phyloP scores from a whole-genome alignment of 202 grass and related monocot species.

The Thinopyrum obtusiflorum region DNA sequence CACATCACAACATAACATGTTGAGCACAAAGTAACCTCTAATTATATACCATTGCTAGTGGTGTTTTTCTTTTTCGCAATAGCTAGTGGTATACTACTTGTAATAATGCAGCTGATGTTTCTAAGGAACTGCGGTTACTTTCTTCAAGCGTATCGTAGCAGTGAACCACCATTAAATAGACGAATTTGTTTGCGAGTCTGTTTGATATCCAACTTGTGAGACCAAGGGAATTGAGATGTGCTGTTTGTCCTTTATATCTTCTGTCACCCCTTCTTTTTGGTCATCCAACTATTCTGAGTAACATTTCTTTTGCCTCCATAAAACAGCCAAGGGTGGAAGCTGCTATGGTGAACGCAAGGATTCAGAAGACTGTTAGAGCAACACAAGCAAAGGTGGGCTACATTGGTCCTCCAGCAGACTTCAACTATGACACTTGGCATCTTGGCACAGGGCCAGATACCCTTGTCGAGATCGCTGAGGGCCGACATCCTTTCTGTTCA shows the following conservation, averaged over 20 bases:
- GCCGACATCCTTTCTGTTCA: constrained; percentile 78
- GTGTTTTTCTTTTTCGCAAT: background rate
- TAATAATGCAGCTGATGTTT: background rate
- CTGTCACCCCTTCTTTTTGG: background rate
- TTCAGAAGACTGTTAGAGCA: constrained; percentile 76
- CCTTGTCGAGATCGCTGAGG: constrained; percentile 80
- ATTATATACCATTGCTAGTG: background rate
- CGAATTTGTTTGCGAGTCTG: background rate
- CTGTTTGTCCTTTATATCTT: background rate
- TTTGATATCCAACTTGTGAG: background rate
- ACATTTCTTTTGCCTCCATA: background rate
- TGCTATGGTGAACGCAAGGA: constrained; percentile 94
- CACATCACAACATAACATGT: background rate
- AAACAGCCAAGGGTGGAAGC: constrained; percentile 94
- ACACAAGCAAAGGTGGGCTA: constrained; percentile 90
- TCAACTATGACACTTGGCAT: constrained; percentile 87
- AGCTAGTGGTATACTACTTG: background rate
- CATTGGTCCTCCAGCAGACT: constrained; percentile 74
- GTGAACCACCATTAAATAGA: background rate
- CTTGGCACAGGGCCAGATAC: constrained; percentile 76
- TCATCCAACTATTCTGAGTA: background rate
- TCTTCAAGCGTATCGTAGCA: background rate
- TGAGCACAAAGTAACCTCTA: background rate
- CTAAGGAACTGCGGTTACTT: background rate
- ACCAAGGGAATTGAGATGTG: background rate